These are phyloP conservation scores for Talaromyces sp. DNA, from an alignment of 2,329 filamentous ascomycete genomes.

Conservation along the genomic window DNA sequence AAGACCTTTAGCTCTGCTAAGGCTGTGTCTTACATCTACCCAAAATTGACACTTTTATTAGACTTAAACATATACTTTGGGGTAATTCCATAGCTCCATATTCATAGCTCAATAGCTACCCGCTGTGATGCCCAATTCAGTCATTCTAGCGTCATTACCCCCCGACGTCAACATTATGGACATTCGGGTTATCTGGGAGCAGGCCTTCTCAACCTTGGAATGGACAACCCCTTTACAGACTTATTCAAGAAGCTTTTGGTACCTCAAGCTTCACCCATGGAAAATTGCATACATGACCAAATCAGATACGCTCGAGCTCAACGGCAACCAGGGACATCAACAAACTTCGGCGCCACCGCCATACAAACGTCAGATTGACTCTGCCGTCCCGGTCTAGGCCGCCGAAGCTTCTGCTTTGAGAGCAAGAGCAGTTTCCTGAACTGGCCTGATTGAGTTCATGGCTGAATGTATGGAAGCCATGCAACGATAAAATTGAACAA, in stretches of 20 bases:
- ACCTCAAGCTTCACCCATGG: constrained; percentile 18
- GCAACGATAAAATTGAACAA: too few relatives aligned
- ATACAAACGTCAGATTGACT: constrained; percentile 29
- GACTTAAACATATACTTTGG: not conserved
- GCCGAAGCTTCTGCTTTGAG: not conserved
- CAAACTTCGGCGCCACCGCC: constrained; percentile 16
- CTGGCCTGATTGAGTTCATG: not conserved
- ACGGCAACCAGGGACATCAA: constrained; percentile 21
- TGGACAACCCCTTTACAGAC: not conserved
- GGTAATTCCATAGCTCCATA: not conserved
- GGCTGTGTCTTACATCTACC: constrained; percentile 14
- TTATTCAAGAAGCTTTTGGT: constrained; percentile 18
- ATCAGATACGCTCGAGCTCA: constrained; percentile 10
- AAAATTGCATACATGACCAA: constrained; percentile 4
- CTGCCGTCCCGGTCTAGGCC: constrained; percentile 23
- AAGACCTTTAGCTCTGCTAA: constrained; percentile 1
- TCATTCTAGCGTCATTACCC: constrained; percentile 25
- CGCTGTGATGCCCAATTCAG: constrained; percentile 9
- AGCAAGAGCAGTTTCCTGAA: constrained; percentile 4
- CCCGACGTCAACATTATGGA: constrained; percentile 28
- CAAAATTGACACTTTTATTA: constrained; percentile 20
- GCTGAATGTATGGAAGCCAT: not conserved
- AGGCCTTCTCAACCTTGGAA: not conserved
- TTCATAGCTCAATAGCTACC: not conserved
- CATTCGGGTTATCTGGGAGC: not conserved